A percentile compares a stretch with the other conserved stretches of the same genome.
Evolutionary conservation across 2,329 filamentous ascomycete genomes (phyloP).

Genomic region (Penicillium sp.): DNA sequence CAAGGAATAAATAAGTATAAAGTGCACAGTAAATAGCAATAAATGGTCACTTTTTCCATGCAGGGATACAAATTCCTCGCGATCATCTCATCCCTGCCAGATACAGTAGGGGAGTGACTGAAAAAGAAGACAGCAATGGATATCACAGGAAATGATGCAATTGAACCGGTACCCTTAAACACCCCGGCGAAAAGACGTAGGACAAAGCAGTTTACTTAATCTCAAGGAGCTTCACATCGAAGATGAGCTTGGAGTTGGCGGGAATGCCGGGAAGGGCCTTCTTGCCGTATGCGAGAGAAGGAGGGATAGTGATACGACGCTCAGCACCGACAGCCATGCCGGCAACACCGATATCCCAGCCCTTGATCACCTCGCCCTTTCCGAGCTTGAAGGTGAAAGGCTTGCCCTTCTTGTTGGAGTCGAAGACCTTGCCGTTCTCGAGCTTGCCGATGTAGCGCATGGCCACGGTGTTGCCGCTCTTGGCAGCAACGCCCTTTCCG

Average conservation of each 20-base stretch:
- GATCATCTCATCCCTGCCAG: conserved; percentile 36
- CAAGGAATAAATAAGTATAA: conserved; percentile 13
- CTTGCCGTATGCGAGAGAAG: conserved; percentile 84
- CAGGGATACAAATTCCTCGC: conserved; percentile 22
- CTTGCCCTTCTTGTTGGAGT: conserved; percentile 98
- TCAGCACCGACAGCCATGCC: conserved; percentile 94
- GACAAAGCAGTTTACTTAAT: conserved; percentile 61
- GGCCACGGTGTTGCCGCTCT: conserved; percentile 84
- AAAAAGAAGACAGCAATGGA: conserved; percentile 34
- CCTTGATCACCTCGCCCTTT: conserved; percentile 94
- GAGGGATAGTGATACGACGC: conserved; percentile 84
- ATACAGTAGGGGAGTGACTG: conserved; percentile 29
- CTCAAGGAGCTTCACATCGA: conserved; percentile 83
- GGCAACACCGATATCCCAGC: conserved; percentile 90
- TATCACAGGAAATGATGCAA: conserved; percentile 36
- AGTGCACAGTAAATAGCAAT: conserved; percentile 15
- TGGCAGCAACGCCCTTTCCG: conserved; percentile 76
- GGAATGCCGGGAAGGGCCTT: conserved; percentile 80
- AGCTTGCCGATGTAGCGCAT: conserved; percentile 99
- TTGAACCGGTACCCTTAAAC: conserved; percentile 29
- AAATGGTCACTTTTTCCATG: conserved; percentile 25
- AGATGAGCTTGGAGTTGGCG: conserved; percentile 82
- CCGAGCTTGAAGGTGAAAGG: conserved; percentile 96
- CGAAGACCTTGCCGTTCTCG: conserved; percentile 89
- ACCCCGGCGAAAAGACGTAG: conserved; percentile 20